phyloP scores from a whole-genome alignment of 768 basidiomycete species.

The Panaeolus cyanescens region DNA sequence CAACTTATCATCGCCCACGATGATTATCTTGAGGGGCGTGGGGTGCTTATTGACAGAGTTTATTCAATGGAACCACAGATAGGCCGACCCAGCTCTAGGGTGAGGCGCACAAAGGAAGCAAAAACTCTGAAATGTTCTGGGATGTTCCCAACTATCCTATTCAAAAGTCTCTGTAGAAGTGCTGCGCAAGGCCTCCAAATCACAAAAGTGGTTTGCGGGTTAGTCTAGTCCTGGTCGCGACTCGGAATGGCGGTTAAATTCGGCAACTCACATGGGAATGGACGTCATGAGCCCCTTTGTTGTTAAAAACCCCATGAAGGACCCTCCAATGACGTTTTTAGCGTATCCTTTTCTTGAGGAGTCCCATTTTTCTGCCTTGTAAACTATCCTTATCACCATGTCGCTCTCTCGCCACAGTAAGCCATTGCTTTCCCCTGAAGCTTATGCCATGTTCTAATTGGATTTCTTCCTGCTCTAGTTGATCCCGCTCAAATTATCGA shows the following conservation, averaged over 20 bases:
- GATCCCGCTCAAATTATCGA: constrained; percentile 53
- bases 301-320: not conserved
- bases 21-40: not conserved
- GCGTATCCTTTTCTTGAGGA: not conserved
- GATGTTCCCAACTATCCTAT: not conserved
- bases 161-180: not conserved
- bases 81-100: too few species aligned
- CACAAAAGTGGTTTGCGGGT: not conserved
- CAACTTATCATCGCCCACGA: not conserved
- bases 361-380: too few species aligned
- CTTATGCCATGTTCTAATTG: not conserved
- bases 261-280: not conserved
- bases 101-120: not conserved
- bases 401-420: constrained; percentile 42
- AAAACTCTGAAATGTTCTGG: not conserved
- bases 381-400: constrained; percentile 19
- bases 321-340: not conserved
- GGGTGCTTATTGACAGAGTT: not conserved
- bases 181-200: not conserved
- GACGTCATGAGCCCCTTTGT: constrained; percentile 1
- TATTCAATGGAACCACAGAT: too few species aligned
- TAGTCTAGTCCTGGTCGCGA: not conserved
- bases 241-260: not conserved
- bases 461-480: constrained; percentile 26
- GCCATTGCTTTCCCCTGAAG: constrained; percentile 6